Conservation (phyloP, 2,329 filamentous ascomycete genomes). For the Pseudogymnoascus sp. region DNA sequence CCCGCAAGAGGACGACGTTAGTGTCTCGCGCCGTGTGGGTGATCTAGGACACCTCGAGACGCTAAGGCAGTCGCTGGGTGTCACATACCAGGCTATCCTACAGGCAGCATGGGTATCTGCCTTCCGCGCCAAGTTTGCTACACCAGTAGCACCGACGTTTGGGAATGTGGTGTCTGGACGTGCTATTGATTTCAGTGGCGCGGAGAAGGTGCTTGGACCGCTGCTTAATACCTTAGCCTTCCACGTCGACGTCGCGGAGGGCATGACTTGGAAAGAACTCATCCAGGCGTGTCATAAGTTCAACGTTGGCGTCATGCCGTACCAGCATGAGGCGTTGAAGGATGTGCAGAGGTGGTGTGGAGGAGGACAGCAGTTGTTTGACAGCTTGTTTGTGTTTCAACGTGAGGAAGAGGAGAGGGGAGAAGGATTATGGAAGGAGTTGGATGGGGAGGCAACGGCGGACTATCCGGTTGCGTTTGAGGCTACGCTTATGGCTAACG, state of each 20-base stretch:
- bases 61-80: conserved; percentile 50
- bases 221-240: conserved; percentile 87
- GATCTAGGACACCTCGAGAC: conserved; percentile 39
- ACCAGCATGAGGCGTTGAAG: conserved; percentile 71
- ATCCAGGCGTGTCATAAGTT: conserved; percentile 61
- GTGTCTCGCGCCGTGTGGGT: conserved; percentile 24
- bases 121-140: conserved; percentile 43
- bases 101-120: conserved; percentile 66
- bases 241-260: conserved; percentile 37
- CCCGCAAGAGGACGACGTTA: conserved; percentile 16
- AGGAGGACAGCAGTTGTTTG: conserved; percentile 57
- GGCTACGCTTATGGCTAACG: conserved; percentile 39
- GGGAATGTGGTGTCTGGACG: conserved; percentile 76
- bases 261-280: conserved; percentile 50
- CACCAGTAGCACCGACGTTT: conserved; percentile 40
- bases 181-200: conserved; percentile 56
- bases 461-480: conserved; percentile 65
- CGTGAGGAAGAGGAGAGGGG: conserved; percentile 32
- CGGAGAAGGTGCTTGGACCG: conserved; percentile 66
- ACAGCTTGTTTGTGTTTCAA: conserved; percentile 78
- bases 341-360: conserved; percentile 73
- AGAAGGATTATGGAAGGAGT: conserved; percentile 44
- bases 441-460: conserved; percentile 36
- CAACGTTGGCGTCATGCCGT: conserved; percentile 58
- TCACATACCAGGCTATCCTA: conserved; percentile 71